Evolutionary conservation across 2,329 filamentous ascomycete species (phyloP), one percentile per base, ranked within the genome.

Genomic region (Ophiostoma ips): DNA sequence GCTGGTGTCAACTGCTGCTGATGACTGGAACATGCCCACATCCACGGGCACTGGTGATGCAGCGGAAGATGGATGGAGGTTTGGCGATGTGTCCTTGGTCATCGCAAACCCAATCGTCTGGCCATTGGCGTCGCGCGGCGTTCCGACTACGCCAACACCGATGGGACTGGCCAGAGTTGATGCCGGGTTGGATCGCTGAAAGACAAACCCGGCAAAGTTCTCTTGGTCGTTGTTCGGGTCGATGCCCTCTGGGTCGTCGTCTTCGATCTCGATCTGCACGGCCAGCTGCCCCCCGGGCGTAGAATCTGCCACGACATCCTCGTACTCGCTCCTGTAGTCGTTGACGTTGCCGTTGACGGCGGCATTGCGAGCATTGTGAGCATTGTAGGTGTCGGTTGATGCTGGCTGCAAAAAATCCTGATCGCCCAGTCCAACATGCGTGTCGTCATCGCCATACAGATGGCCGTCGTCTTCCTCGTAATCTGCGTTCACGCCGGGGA

Each of bases 201-300:
- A 79, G 10, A 71, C 68, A 53, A 79, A 79, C 3, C 75, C 75
- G 6, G 75, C 70, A 60, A 79, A 80, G 53, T 78, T 79, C 55
- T 79, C 73, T 55, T 79, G 75, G 52, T 76, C 72, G 50, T 76
- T 69, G 51, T 76, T 70, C 0, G 71, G 72, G 50, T 76, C 72
- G 11, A 65, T 51, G 3, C 61, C 61, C 2, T 57, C 62, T 1
- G 59, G 61, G 12, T 59, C 57, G 33, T 61, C 58, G 24, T 60
- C 57, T 15, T 55, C 49, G 6, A 49, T 50, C 10, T 52, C 52
- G 10, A 51, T 55, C 2, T 43, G 48, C 38, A 56, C 48, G 12
- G 51, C 49, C n/a, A 49, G 50, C 6, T 57, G 52, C 21, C 50
- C 55, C 6, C 53, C 37, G 8, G 33, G 15, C 2, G 13, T 24